Percentiles rank a stretch among this genome's conserved stretches.
phyloP scores from a whole-genome alignment of 2,329 filamentous ascomycete species.

The Aspergillus clavatus region DNA sequence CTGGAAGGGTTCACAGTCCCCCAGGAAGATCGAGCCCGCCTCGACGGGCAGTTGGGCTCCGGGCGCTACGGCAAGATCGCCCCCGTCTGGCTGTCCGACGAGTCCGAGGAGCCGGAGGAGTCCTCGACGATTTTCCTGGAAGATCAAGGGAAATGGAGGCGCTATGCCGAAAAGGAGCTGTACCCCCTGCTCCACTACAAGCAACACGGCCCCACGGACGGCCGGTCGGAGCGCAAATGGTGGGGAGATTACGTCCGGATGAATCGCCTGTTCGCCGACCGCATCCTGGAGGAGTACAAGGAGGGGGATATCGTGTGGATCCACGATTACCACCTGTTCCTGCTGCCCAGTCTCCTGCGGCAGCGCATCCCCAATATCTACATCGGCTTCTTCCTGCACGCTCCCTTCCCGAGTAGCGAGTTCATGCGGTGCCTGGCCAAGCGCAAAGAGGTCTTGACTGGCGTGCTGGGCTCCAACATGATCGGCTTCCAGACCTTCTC shows the following conservation, averaged over 20 bases:
- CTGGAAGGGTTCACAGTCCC: slow-evolving; percentile 67
- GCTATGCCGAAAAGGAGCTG: slow-evolving; percentile 85
- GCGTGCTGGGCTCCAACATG: slow-evolving; percentile 85
- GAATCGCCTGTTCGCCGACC: slow-evolving; percentile 88
- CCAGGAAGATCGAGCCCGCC: slow-evolving; percentile 62
- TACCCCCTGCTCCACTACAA: slow-evolving; percentile 96
- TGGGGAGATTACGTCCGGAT: slow-evolving; percentile 93
- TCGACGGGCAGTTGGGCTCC: slow-evolving; percentile 69
- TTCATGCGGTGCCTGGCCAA: slow-evolving; percentile 84
- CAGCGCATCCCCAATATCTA: slow-evolving; percentile 84
- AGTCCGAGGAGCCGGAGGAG: slow-evolving; percentile 64
- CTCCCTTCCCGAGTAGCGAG: slow-evolving; percentile 93
- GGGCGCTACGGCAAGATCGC: slow-evolving; percentile 72
- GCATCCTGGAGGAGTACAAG: slow-evolving; percentile 82
- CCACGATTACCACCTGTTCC: slow-evolving; percentile 89
- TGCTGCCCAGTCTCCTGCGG: slow-evolving; percentile 82
- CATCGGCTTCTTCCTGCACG: slow-evolving; percentile 90
- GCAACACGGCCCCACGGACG: slow-evolving; percentile 83
- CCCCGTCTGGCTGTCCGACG: slow-evolving; percentile 85
- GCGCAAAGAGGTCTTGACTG: slow-evolving; percentile 84
- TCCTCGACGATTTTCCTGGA: slow-evolving; percentile 61
- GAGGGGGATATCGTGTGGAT: slow-evolving; percentile 89
- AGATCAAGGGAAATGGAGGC: slow-evolving; percentile 80
- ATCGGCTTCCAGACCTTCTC: slow-evolving; percentile 94
- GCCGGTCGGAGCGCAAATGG: slow-evolving; percentile 70